phyloP scores from a whole-genome alignment of 306 rosid species.

The Rosa lucieae region DNA sequence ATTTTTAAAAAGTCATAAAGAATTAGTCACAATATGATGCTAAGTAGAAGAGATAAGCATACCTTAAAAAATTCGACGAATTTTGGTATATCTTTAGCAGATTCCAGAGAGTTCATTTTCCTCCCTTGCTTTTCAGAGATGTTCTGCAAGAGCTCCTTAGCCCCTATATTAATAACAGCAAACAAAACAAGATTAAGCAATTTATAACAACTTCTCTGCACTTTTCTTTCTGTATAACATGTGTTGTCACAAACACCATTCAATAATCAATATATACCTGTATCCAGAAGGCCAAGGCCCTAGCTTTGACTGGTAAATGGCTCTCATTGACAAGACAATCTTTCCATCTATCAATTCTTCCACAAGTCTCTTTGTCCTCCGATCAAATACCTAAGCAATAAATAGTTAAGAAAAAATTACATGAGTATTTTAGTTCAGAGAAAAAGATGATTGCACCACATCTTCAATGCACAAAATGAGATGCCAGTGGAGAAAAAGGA shows the following conservation, averaged over 20 bases:
- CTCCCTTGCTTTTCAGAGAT: constrained; percentile 93
- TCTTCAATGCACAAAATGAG: neutral
- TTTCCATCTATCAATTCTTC: constrained; percentile 89
- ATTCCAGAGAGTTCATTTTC: constrained; percentile 74
- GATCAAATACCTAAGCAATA: constrained; percentile 71
- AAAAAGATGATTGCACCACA: constrained; percentile 7
- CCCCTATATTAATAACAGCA: constrained; percentile 54
- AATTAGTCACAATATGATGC: constrained; percentile 21
- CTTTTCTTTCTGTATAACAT: constrained; percentile 12
- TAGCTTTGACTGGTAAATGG: constrained; percentile 91
- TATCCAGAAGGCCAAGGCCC: constrained; percentile 91
- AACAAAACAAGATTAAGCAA: neutral
- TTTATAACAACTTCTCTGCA: constrained; percentile 12
- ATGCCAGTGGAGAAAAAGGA: neutral
- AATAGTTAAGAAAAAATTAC: constrained; percentile 18
- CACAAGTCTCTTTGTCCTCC: constrained; percentile 84
- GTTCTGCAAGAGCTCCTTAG: constrained; percentile 78
- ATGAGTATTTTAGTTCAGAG: neutral
- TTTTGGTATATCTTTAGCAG: constrained; percentile 72
- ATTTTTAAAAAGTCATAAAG: neutral
- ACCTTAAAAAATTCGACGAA: constrained; percentile 81
- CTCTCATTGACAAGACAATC: constrained; percentile 95
- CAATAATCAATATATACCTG: constrained; percentile 42
- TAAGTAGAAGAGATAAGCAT: constrained; percentile 31
- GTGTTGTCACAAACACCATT: constrained; percentile 10